phyloP scores from a whole-genome alignment of 148 eudicot species.

The Spergularia marina region DNA sequence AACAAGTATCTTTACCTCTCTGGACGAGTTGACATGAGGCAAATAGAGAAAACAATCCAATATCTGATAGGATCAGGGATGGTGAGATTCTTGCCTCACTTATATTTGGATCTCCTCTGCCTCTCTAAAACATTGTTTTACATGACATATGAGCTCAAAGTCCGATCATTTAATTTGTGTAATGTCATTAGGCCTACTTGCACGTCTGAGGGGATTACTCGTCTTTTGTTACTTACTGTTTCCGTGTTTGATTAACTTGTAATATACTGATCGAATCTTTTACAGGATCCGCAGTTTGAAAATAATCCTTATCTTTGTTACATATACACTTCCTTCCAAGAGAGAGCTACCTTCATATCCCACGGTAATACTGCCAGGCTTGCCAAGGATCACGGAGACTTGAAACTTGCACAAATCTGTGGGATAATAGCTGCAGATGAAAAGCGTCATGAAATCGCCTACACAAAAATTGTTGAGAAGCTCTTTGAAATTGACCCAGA shows the following conservation, averaged over 20 bases:
- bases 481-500: slow-evolving; percentile 49
- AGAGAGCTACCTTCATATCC: slow-evolving; percentile 48
- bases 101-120: not conserved
- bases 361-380: slow-evolving; percentile 50
- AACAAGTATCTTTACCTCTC: slow-evolving; percentile 50
- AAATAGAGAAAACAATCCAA: slow-evolving; percentile 50
- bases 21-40: slow-evolving; percentile 62
- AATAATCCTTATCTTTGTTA: slow-evolving; percentile 49
- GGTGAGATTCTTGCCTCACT: slow-evolving; percentile 34
- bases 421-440: slow-evolving; percentile 55
- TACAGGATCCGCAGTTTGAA: slow-evolving; percentile 42
- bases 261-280: not conserved
- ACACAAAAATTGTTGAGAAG: slow-evolving; percentile 49
- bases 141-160: too few relatives aligned
- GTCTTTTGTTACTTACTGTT: not conserved
- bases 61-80: slow-evolving; percentile 59
- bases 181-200: too few relatives aligned
- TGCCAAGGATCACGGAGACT: slow-evolving; percentile 45
- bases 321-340: slow-evolving; percentile 58
- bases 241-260: not conserved
- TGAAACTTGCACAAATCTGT: slow-evolving; percentile 40
- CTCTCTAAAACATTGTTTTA: too few relatives aligned
- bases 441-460: slow-evolving; percentile 47
- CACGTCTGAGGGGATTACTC: too few relatives aligned
- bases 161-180: too few relatives aligned